Base-by-base conservation (phyloP, 2,329 filamentous ascomycete species). In the Balansia obtecta region DNA sequence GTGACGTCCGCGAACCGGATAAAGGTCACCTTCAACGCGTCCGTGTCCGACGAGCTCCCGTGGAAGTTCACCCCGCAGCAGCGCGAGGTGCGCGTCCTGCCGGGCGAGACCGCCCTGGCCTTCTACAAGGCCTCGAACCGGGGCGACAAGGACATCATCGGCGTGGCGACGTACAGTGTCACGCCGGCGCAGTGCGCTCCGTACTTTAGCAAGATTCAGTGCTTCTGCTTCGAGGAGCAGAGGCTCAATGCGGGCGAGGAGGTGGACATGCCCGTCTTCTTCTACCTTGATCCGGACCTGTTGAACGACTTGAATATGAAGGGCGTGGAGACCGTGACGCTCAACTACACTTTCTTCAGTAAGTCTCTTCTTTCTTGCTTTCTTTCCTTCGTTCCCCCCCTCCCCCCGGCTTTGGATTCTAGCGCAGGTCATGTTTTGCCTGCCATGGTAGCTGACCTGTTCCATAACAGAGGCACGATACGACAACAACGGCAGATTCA, bases 131-230 rank as follows among this genome's bases (percentile, higher is more conserved):
- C 93, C 12, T 96, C 89, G 50, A 98, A 98, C 72, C 84, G 81
- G 56, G 88, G 86, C 53, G 80, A 87, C 55, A 80, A 86, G 56
- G 94, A 98, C 71, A 97, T 98, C 60, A 97, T 98, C 61, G 93
- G 93, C 45, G 90, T 98, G 42, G 93, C 93, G 11, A 98, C 93
- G 8, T 98, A 98, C 70, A 95, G 88, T 63, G 94, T 98, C 32
- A 96, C 91, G 2, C 93, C 93, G 0, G 93, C 82, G 3, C 93
- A 98, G 70, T 90, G 95, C 43, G 91, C 93, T 42, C 90, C 88
- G 1, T 98, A 98, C 67, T 98, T 98, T 65, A 94, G 87, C 79
- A 98, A 98, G 77, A 98, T 98, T 44, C 93, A 98, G 69, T 98
- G 93, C 64, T 98, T 98, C 69, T 98, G 93, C 68, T 98, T 98